Percentiles rank a stretch among this genome's conserved stretches.
phyloP scores from a whole-genome alignment of 2,329 filamentous ascomycete genomes.

The Ascosphaera aggregata region DNA sequence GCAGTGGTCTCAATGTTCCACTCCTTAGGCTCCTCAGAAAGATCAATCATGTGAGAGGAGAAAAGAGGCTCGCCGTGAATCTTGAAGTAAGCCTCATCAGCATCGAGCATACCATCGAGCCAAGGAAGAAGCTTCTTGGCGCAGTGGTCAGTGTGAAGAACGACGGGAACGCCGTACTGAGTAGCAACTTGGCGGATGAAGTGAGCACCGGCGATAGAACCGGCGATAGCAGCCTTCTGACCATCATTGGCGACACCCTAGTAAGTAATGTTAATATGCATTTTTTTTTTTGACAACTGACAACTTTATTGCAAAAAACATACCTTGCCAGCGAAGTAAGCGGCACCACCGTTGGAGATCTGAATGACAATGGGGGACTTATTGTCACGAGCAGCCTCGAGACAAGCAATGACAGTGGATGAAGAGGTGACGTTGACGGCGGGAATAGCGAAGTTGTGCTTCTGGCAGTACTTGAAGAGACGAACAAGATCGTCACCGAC shows the following conservation, averaged over 20 bases:
- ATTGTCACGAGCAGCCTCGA: conserved; percentile 84
- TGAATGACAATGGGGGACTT: conserved; percentile 88
- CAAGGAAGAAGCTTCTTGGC: conserved; percentile 98
- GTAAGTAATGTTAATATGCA: conserved; percentile 4
- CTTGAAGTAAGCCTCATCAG: conserved; percentile 92
- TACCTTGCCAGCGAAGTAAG: conserved; percentile 78
- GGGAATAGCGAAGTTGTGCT: conserved; percentile 73
- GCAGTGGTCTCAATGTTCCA: conserved; percentile 85
- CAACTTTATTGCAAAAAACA: conserved; percentile 20
- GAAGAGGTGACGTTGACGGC: conserved; percentile 89
- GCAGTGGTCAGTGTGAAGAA: conserved; percentile 96
- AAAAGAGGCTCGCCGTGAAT: conserved; percentile 76
- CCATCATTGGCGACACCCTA: conserved; percentile 56
- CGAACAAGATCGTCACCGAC: conserved; percentile 40
- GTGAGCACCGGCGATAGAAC: conserved; percentile 71
- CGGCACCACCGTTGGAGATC: conserved; percentile 78
- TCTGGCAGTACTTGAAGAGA: conserved; percentile 76
- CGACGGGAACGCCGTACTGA: conserved; percentile 67
- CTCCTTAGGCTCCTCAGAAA: conserved; percentile 75
- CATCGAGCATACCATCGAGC: conserved; percentile 89
- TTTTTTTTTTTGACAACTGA: conserved; percentile 9
- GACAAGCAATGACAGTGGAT: conserved; percentile 60
- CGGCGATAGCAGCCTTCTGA: conserved; percentile 74
- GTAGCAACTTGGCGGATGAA: conserved; percentile 81
- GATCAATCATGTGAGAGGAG: conserved; percentile 95